Evolutionary conservation across 768 basidiomycete genomes (phyloP).

Genomic region (Hortiboletus flavorubellus): DNA sequence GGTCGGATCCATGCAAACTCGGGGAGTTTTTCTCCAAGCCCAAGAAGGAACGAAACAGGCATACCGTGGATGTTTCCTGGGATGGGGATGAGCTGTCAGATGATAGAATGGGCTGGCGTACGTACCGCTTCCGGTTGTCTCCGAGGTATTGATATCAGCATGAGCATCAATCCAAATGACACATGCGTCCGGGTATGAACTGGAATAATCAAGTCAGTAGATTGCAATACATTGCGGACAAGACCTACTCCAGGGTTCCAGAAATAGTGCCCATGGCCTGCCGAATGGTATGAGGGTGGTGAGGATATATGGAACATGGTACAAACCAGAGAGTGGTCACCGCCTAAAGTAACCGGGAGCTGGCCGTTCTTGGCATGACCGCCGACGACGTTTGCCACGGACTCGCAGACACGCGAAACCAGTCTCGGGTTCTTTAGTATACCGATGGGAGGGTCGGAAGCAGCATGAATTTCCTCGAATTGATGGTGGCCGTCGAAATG

Average conservation of each 20-base stretch:
- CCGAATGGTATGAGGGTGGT: not conserved
- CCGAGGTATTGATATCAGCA: constrained; percentile 91
- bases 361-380: constrained; percentile 73
- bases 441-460: constrained; percentile 66
- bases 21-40: constrained; percentile 37
- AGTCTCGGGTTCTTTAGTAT: constrained; percentile 87
- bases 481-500: constrained; percentile 87
- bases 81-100: not conserved
- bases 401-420: constrained; percentile 78
- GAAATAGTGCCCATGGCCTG: constrained; percentile 93
- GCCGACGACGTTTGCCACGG: constrained; percentile 75
- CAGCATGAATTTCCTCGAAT: constrained; percentile 69
- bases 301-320: constrained; percentile 1
- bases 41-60: constrained; percentile 91
- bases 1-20: constrained; percentile 62
- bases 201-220: constrained; percentile 27
- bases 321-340: constrained; percentile 90
- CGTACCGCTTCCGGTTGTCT: constrained; percentile 72
- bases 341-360: constrained; percentile 88
- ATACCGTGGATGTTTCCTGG: constrained; percentile 96
- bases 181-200: constrained; percentile 74
- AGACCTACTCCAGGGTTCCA: constrained; percentile 71
- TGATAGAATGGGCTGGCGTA: not conserved
- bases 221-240: not conserved
- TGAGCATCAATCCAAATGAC: constrained; percentile 98